These are phyloP conservation scores for Alternaria longipes DNA, from an alignment of 2,329 filamentous ascomycete genomes.

Conservation along the genomic window DNA sequence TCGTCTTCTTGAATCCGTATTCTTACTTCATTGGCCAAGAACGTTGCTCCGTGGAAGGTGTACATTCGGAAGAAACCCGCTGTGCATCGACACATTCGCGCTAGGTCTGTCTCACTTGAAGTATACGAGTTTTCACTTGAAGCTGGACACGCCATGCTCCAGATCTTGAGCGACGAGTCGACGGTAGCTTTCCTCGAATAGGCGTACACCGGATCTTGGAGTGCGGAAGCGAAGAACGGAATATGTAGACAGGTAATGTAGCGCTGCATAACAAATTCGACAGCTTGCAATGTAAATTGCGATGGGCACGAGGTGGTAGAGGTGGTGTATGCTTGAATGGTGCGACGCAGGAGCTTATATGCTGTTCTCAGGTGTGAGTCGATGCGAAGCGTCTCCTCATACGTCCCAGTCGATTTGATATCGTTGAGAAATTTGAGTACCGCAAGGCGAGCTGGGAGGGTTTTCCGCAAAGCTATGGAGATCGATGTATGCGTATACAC, in stretches of 20 bases:
- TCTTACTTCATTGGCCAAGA: slow-evolving; percentile 35
- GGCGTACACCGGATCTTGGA: slow-evolving; percentile 35
- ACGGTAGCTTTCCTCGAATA: slow-evolving; percentile 39
- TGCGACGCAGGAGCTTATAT: slow-evolving; percentile 32
- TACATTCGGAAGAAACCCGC: slow-evolving; percentile 38
- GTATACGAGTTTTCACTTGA: not conserved
- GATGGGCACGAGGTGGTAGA: slow-evolving; percentile 5
- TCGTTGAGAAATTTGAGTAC: slow-evolving; percentile 47
- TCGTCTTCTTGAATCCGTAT: slow-evolving; percentile 39
- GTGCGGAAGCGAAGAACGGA: slow-evolving; percentile 34
- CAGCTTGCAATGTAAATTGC: slow-evolving; percentile 28
- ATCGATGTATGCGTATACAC: slow-evolving; percentile 49
- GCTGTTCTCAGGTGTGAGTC: slow-evolving; percentile 30
- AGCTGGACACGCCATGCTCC: slow-evolving; percentile 27
- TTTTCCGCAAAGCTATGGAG: slow-evolving; percentile 49
- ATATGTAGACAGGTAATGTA: slow-evolving; percentile 39
- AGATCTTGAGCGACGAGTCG: slow-evolving; percentile 40
- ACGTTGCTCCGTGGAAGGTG: slow-evolving; percentile 31
- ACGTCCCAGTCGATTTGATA: slow-evolving; percentile 31
- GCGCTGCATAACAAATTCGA: slow-evolving; percentile 40
- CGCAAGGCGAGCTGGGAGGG: slow-evolving; percentile 49
- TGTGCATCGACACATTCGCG: slow-evolving; percentile 32
- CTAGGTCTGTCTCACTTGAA: slow-evolving; percentile 20
- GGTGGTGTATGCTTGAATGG: slow-evolving; percentile 22
- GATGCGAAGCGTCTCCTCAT: slow-evolving; percentile 40